Conservation (phyloP, 345 rosid genomes). For the Theobroma cacao region DNA sequence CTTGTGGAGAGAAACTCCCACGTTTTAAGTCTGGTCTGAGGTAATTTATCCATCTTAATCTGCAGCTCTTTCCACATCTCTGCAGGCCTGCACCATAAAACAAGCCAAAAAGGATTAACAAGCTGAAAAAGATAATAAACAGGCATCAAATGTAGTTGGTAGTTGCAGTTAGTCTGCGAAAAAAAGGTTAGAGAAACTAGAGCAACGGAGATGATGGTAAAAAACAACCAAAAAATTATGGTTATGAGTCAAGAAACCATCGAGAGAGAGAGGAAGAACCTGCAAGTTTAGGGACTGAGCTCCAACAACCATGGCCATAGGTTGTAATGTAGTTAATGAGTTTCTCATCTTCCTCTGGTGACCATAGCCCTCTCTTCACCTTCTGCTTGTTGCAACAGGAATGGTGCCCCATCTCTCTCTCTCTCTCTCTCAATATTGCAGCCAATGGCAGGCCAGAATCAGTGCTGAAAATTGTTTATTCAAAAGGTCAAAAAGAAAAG, state of each 20-base stretch:
- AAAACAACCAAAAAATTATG: not conserved
- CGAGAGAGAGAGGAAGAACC: conserved; percentile 36
- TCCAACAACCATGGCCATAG: conserved; percentile 98
- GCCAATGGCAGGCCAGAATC: conserved; percentile 28
- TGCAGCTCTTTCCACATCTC: conserved; percentile 98
- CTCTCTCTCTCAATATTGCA: conserved; percentile 18
- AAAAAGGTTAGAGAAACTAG: not conserved
- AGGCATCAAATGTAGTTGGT: conserved; percentile 8
- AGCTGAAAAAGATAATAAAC: not conserved
- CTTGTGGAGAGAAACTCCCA: conserved; percentile 94
- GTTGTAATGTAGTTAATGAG: conserved; percentile 85
- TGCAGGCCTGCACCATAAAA: conserved; percentile 58
- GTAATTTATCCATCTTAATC: conserved; percentile 95
- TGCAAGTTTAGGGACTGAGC: conserved; percentile 95
- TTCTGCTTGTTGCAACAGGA: conserved; percentile 99
- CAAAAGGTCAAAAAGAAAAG: conserved; percentile 17
- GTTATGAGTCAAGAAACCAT: not conserved
- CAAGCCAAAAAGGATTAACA: not conserved
- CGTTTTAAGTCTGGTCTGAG: conserved; percentile 91
- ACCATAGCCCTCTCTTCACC: conserved; percentile 98
- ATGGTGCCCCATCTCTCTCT: conserved; percentile 75
- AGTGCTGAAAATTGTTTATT: conserved; percentile 23
- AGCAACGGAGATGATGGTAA: not conserved
- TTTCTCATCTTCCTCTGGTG: conserved; percentile 98
- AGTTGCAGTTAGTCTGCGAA: conserved; percentile 1